phyloP scores from a whole-genome alignment of 1,139 yeast genomes.

The Spathaspora sp. region DNA sequence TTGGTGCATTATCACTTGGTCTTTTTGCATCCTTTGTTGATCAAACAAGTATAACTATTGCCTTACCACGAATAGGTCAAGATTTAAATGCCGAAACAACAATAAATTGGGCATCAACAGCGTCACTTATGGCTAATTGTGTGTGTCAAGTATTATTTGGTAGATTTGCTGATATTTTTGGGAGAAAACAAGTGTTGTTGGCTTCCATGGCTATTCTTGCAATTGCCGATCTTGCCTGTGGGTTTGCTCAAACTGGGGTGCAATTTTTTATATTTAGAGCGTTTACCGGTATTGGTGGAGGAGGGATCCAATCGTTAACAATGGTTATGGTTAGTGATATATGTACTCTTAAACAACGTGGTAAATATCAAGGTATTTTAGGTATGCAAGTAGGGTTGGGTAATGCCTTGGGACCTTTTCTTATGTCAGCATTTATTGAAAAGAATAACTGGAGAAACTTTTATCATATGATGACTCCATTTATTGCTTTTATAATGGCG shows the following conservation, averaged over 20 bases:
- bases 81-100: conserved; percentile 37
- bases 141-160: conserved; percentile 44
- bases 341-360: conserved; percentile 41
- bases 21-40: conserved; percentile 38
- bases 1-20: conserved; percentile 26
- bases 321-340: conserved; percentile 48
- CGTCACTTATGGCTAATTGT: conserved; percentile 46
- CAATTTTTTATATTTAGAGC: conserved; percentile 43
- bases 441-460: conserved; percentile 49
- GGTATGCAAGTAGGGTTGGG: conserved; percentile 56
- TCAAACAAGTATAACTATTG: conserved; percentile 45
- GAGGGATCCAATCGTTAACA: conserved; percentile 42
- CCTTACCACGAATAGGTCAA: conserved; percentile 38
- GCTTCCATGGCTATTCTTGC: conserved; percentile 32
- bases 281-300: conserved; percentile 45
- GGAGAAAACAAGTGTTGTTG: conserved; percentile 39
- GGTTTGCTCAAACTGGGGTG: conserved; percentile 36
- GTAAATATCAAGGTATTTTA: conserved; percentile 44
- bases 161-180: conserved; percentile 44
- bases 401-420: conserved; percentile 53
- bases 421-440: conserved; percentile 49
- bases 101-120: conserved; percentile 50
- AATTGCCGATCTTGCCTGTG: conserved; percentile 42
- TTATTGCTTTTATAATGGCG: conserved; percentile 28
- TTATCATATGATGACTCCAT: conserved; percentile 46